These are phyloP conservation scores for Cydonia oblonga DNA, from an alignment of 331 rosid species.

Conservation along the genomic window DNA sequence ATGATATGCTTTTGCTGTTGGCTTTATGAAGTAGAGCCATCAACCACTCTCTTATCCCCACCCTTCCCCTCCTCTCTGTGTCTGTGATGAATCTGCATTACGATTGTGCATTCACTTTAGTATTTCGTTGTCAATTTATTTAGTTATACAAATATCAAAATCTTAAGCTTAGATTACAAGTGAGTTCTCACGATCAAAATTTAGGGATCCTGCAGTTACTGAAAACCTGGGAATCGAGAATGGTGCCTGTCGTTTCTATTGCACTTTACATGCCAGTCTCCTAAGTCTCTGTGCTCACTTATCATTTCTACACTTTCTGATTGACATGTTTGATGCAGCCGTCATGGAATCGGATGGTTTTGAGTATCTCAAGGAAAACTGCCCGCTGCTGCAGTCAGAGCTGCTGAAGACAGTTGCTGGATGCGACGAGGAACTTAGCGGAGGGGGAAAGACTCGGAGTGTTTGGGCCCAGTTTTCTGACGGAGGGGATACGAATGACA, in stretches of 20 bases:
- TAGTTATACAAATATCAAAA: neutral
- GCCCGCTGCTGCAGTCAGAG: conserved; percentile 89
- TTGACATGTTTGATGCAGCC: conserved; percentile 38
- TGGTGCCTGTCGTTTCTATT: neutral
- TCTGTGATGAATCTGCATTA: neutral
- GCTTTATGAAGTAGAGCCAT: no score
- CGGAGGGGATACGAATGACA: conserved; percentile 71
- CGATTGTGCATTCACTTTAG: neutral
- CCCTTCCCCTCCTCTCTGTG: neutral
- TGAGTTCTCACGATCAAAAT: neutral
- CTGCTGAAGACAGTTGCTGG: conserved; percentile 90
- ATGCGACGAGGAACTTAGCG: conserved; percentile 70
- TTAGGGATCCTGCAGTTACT: neutral
- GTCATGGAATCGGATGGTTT: conserved; percentile 94
- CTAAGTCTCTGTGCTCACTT: neutral
- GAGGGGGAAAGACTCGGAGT: conserved; percentile 71
- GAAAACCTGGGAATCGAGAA: neutral
- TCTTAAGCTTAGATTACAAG: neutral
- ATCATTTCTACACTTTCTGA: neutral
- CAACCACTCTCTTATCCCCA: no score
- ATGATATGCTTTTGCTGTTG: no score
- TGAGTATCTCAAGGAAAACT: conserved; percentile 81
- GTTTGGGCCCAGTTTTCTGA: conserved; percentile 95
- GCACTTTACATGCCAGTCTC: neutral
- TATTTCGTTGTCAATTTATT: no score